Percentiles rank a stretch among this genome's conserved stretches.
phyloP scores from a whole-genome alignment of 192 early-diverging fungal genomes.

The Pilaira anomala region DNA sequence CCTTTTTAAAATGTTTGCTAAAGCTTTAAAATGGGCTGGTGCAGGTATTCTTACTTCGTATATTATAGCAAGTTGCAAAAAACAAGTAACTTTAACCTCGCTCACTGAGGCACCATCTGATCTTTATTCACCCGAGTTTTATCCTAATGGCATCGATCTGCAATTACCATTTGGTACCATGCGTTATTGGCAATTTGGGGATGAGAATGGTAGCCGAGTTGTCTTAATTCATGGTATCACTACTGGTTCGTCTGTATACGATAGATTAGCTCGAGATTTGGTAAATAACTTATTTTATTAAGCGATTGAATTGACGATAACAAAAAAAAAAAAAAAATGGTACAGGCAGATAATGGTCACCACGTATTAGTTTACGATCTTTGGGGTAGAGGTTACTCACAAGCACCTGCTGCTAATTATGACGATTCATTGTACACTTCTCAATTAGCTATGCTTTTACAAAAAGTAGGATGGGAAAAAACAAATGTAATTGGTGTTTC shows the following conservation, averaged over 20 bases:
- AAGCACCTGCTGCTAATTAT: slow-evolving; percentile 37
- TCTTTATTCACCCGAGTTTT: slow-evolving; percentile 33
- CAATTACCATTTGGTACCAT: slow-evolving; percentile 40
- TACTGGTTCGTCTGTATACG: slow-evolving; percentile 10
- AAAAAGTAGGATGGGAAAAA: slow-evolving; percentile 45
- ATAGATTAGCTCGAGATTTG: slow-evolving; percentile 9
- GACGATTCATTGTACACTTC: slow-evolving; percentile 37
- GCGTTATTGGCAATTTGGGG: slow-evolving; percentile 44
- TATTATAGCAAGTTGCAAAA: not conserved
- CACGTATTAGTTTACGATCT: slow-evolving; percentile 46
- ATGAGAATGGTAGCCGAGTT: slow-evolving; percentile 32
- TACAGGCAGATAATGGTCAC: slow-evolving; percentile 37
- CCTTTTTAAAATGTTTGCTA: no score
- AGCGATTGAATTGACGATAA: no score
- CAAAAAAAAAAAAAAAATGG: slow-evolving; percentile 1
- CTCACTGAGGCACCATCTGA: slow-evolving; percentile 30
- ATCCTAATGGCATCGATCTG: slow-evolving; percentile 26
- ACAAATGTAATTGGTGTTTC: slow-evolving; percentile 41
- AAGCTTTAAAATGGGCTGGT: not conserved
- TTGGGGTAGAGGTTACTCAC: slow-evolving; percentile 49
- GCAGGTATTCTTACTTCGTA: not conserved
- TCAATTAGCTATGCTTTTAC: slow-evolving; percentile 42
- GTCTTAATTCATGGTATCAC: slow-evolving; percentile 47
- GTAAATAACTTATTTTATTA: slow-evolving; percentile 18
- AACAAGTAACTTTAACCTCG: slow-evolving; percentile 22